Percentiles rank a stretch among this genome's conserved stretches.
Conservation (phyloP, 73 alveolate genomes). For the Loxodes magnus region DNA sequence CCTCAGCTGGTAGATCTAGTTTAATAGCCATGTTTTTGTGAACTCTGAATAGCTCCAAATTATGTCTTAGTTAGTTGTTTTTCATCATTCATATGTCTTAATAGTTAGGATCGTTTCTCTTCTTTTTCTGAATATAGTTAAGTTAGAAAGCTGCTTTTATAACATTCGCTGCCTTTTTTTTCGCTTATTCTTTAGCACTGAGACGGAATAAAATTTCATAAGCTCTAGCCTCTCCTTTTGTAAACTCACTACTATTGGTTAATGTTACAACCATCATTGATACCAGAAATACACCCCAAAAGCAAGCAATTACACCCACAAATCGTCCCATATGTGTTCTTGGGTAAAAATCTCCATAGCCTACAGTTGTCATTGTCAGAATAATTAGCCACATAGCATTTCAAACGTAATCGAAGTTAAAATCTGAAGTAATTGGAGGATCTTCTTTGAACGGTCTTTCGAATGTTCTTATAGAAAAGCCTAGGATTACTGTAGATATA, state of each 20-base stretch:
- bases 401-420: constrained; percentile 19
- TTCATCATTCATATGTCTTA: not conserved
- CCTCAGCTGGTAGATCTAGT: constrained; percentile 8
- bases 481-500: constrained; percentile 24
- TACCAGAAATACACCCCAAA: constrained; percentile 87
- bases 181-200: constrained; percentile 28
- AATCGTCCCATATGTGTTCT: constrained; percentile 88
- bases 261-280: constrained; percentile 82
- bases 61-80: not conserved
- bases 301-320: constrained; percentile 75
- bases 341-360: constrained; percentile 95
- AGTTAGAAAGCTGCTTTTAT: constrained; percentile 9
- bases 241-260: constrained; percentile 50
- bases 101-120: constrained; percentile 13
- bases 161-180: constrained; percentile 24
- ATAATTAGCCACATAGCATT: constrained; percentile 89
- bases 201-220: constrained; percentile 32
- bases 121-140: not conserved
- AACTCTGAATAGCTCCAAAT: not conserved
- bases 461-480: constrained; percentile 30
- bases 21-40: not conserved
- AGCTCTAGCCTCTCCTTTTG: constrained; percentile 45
- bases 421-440: constrained; percentile 14
- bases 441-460: constrained; percentile 29
- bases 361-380: constrained; percentile 88